Evolutionary conservation across 2,329 filamentous ascomycete species (phyloP), one percentile per base, ranked within the genome.

Genomic region (Cladophialophora yegresii): DNA sequence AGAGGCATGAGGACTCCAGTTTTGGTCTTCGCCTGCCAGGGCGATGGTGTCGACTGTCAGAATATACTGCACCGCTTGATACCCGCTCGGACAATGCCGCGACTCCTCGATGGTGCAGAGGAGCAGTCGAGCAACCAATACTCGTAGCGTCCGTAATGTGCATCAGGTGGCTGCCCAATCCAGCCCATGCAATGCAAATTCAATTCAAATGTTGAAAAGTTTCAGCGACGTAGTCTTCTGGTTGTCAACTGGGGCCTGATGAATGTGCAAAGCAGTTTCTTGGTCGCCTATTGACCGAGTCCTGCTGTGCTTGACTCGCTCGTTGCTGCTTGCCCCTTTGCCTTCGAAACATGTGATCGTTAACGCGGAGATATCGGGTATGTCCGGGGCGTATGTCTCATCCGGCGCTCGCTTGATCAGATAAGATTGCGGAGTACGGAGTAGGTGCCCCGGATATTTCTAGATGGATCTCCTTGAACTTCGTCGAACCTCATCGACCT

Each of bases 381-480:
- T 28, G 3, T 54, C 28, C 51, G 51, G 32, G n/a, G 26, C 26
- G 26, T 6, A 6, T 28, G 6, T 3, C 3, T 3, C 51, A 54
- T 13, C 33, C 28, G 13, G 26, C 26, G 16, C 26, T 54, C 16
- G 28, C 9, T 30, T 10, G 28, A 62, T 62, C 53, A 62, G 59
- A 62, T 62, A 56, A 62, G 59, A 62, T 62, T 57, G 57, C 33
- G 53, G 36, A 50, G 6, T 43, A 62, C 33, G 53, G 36, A 50
- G 6, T 43, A 43, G 36, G 36, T 16, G 10, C 36, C 47, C 22
- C 47, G 13, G 47, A 50, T 26, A 50, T 28, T 50, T 50, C 20
- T 28, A 26, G 20, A 23, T 9, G 12, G 47, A 6, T 50, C 36
- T 43, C 36, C 36, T 16, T 43, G 6, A n/a, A 43, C 36, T 16